Evolutionary conservation across 371 early-diverging fungal genomes (phyloP), one percentile per base, ranked within the genome.

Genomic region (Apophysomyces sp.): DNA sequence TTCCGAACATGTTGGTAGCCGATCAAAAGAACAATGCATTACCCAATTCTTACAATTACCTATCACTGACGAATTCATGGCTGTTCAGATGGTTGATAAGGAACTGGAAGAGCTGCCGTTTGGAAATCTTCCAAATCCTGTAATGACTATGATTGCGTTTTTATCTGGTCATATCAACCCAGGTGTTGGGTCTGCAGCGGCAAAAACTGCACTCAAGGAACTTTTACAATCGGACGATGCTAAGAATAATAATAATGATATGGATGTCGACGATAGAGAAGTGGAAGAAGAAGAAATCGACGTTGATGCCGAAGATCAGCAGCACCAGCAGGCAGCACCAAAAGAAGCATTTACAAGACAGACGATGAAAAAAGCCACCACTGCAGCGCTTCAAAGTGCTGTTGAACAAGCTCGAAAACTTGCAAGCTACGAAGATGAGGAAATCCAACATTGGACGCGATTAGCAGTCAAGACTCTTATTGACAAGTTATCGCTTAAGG

Each of bases 21-120:
- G 94, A 49, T 87, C 92, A 8, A 88, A 92, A 52, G 97, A 98
- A 58, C 94, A 98, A 70, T 99, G 99, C 66, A 88, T 99, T 32
- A 83, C 93, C 27, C 90, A 95, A 49, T 99, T 99, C 71, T 70
- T 99, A 37, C 92, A 95, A 70, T 73, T 99, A 61, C 99, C 99
- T 0, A 96, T 99, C 52, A 92, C 91, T 62, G 81, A 81, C 57
- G 69, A 61, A 2, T 74, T 77, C 31, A 44, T 77, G 16, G 68
- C 72, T 2, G 67, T 71, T 1, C 58, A 65, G 21, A 34, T 72
- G 28, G 54, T 66, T 9, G 37, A 65, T 30, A 64, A 69, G 18
- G 76, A 77, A 40, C 49, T 68, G 16, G 66, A 74, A 11, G 69
- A 74, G 31, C 44, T 76, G 15, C 81, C 81, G 3, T 81, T 81